A percentile compares a stretch with the other conserved stretches of the same genome.
These are phyloP conservation scores for Aspergillus proliferans DNA, from an alignment of 2,329 filamentous ascomycete genomes.

Conservation along the genomic window DNA sequence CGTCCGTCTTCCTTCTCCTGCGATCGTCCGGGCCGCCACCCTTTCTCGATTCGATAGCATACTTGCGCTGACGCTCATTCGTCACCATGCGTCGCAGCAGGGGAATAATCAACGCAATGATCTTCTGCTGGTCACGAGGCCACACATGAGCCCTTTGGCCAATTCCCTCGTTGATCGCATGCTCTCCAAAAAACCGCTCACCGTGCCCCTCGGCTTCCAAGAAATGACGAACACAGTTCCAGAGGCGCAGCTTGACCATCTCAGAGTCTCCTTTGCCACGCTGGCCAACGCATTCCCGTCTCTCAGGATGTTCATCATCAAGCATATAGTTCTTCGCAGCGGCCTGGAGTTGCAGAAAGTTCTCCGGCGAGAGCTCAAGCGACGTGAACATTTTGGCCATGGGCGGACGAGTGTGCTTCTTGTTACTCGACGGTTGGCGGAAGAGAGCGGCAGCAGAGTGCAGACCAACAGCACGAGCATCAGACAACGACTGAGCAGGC, in stretches of 20 bases:
- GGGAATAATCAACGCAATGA: conserved; percentile 53
- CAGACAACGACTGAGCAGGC: conserved; percentile 33
- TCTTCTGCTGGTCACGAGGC: conserved; percentile 50
- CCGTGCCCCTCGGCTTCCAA: conserved; percentile 46
- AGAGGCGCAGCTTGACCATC: conserved; percentile 51
- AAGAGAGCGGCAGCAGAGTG: conserved; percentile 52
- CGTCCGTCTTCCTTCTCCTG: conserved; percentile 30
- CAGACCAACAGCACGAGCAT: conserved; percentile 45
- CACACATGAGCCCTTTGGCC: conserved; percentile 42
- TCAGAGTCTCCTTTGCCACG: conserved; percentile 51
- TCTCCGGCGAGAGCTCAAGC: conserved; percentile 51
- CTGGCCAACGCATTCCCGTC: conserved; percentile 53
- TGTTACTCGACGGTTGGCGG: conserved; percentile 43
- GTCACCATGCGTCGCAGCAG: conserved; percentile 54
- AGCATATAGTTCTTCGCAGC: conserved; percentile 55
- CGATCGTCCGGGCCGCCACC: conserved; percentile 36
- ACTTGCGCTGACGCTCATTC: conserved; percentile 53
- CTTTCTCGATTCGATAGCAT: conserved; percentile 52
- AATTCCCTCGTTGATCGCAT: conserved; percentile 38
- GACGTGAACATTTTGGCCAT: conserved; percentile 54
- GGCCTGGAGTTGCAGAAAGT: conserved; percentile 50
- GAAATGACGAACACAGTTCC: conserved; percentile 52
- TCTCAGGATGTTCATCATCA: conserved; percentile 48
- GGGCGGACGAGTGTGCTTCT: conserved; percentile 53
- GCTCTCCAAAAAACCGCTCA: conserved; percentile 47